Percentiles rank a stretch among this genome's conserved stretches.
These are phyloP conservation scores for Apiosordaria backusii DNA, from an alignment of 495 filamentous ascomycete species.

Conservation along the genomic window DNA sequence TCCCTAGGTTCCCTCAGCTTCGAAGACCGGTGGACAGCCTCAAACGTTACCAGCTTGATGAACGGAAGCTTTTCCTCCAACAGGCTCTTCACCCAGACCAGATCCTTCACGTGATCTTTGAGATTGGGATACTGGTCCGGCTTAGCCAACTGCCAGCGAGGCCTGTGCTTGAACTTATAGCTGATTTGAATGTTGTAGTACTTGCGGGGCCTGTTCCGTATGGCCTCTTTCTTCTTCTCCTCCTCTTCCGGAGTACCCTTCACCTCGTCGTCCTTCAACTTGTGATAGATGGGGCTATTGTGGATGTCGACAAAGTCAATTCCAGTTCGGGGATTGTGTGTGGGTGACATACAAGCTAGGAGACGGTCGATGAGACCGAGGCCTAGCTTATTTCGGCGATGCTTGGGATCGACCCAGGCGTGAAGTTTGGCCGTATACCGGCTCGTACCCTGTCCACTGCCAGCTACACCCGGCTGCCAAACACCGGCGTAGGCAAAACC, in stretches of 20 bases:
- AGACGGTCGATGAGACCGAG: conserved; percentile 37
- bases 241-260: neutral
- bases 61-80: conserved; percentile 23
- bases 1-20: neutral
- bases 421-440: conserved; percentile 30
- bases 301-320: conserved; percentile 33
- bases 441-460: conserved; percentile 19
- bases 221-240: conserved; percentile 3
- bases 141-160: neutral
- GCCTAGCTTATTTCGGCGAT: conserved; percentile 36
- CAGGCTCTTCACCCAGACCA: conserved; percentile 23
- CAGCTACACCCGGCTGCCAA: conserved; percentile 26
- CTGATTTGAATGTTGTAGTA: neutral
- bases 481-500: conserved; percentile 37
- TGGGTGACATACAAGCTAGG: conserved; percentile 26
- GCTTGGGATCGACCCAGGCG: conserved; percentile 34
- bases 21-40: conserved; percentile 4
- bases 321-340: conserved; percentile 19
- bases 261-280: conserved; percentile 6
- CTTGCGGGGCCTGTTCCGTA: neutral
- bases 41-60: conserved; percentile 4
- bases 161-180: neutral
- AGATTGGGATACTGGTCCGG: neutral
- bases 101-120: conserved; percentile 10
- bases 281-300: conserved; percentile 22